A percentile compares a stretch with the other conserved stretches of the same genome.
Conservation (phyloP, 495 filamentous ascomycete species). For the Umbilicaria muhlenbergii region DNA sequence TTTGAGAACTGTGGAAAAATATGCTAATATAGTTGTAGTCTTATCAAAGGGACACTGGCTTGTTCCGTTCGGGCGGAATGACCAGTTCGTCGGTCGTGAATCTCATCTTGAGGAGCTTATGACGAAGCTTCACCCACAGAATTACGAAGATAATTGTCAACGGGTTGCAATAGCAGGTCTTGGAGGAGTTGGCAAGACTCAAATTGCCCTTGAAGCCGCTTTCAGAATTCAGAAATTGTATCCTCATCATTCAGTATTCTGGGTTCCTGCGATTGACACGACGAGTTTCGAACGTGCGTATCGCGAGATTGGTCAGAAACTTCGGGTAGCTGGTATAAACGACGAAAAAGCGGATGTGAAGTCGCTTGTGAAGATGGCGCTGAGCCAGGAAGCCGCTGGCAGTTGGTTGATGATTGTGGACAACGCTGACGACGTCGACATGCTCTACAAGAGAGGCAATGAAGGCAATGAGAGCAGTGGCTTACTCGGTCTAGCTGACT, state of each 20-base stretch:
- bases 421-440: slow-evolving; percentile 24
- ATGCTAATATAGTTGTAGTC: too few relatives aligned
- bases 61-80: slow-evolving; percentile 18
- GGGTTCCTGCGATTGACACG: slow-evolving; percentile 25
- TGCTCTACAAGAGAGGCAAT: background rate
- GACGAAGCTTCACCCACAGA: slow-evolving; percentile 1
- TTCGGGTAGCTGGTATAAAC: slow-evolving; percentile 1
- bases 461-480: background rate
- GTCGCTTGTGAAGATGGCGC: slow-evolving; percentile 14
- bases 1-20: too few relatives aligned
- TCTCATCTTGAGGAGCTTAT: slow-evolving; percentile 8
- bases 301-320: slow-evolving; percentile 18
- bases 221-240: slow-evolving; percentile 22
- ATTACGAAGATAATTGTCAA: slow-evolving; percentile 2
- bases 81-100: slow-evolving; percentile 15
- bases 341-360: slow-evolving; percentile 13
- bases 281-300: slow-evolving; percentile 32
- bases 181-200: slow-evolving; percentile 8
- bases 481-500: slow-evolving; percentile 1
- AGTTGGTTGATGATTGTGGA: slow-evolving; percentile 28
- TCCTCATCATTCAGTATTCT: slow-evolving; percentile 31
- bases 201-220: slow-evolving; percentile 29
- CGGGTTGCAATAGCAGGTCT: slow-evolving; percentile 10
- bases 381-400: slow-evolving; percentile 13
- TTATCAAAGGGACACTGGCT: slow-evolving; percentile 5